Evolutionary conservation across 2,329 filamentous ascomycete genomes (phyloP).

Genomic region (Aotearoamyces nothofagi): DNA sequence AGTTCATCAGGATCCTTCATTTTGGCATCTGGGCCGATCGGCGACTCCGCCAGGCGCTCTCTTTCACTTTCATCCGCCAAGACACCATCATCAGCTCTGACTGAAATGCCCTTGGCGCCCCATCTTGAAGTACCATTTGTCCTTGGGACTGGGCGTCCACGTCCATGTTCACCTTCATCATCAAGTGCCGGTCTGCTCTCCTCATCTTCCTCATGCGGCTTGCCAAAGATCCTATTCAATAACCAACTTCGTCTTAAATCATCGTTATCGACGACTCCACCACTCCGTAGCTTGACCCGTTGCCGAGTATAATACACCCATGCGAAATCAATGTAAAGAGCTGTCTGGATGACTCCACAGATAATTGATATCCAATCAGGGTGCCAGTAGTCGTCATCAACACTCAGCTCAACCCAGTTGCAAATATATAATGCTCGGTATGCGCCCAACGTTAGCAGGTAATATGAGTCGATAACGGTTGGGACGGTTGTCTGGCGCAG

Average conservation of each 20-base stretch:
- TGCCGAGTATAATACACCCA: constrained; percentile 95
- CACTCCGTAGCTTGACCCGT: constrained; percentile 80
- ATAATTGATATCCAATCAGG: constrained; percentile 63
- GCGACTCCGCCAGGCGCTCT: no score
- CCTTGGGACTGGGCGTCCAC: constrained; percentile 2
- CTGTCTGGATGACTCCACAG: constrained; percentile 80
- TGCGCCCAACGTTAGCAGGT: constrained; percentile 72
- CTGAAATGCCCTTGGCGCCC: constrained; percentile 49
- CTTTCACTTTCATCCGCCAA: constrained; percentile 25
- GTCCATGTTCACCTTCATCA: constrained; percentile 3
- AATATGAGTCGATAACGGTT: constrained; percentile 94
- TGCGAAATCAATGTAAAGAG: constrained; percentile 83
- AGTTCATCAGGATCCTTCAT: constrained; percentile 54
- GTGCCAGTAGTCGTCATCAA: constrained; percentile 34
- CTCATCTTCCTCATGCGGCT: constrained; percentile 27
- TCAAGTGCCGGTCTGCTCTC: constrained; percentile 12
- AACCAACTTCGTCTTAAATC: constrained; percentile 79
- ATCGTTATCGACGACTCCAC: constrained; percentile 79
- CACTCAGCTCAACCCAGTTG: constrained; percentile 69
- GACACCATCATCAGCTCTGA: constrained; percentile 48
- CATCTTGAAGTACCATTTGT: constrained; percentile 23
- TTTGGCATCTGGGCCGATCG: constrained; percentile 46
- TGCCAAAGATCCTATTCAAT: constrained; percentile 61
- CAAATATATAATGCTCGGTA: constrained; percentile 83
- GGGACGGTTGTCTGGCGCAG: constrained; percentile 90